phyloP scores from a whole-genome alignment of 805 yeast species.

The Metschnikowia similis region DNA sequence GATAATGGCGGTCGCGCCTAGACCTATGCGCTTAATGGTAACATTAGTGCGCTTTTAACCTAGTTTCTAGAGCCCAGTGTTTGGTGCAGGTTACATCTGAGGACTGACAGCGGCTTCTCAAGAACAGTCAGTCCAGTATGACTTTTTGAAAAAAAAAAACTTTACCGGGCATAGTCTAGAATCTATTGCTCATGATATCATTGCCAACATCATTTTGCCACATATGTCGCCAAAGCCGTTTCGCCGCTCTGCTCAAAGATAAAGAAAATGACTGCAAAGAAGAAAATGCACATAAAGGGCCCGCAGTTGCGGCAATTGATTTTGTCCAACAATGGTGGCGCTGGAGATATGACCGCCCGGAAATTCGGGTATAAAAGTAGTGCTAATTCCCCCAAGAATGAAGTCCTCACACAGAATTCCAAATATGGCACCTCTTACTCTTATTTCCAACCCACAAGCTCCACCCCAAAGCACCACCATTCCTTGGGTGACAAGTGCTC shows the following conservation, averaged over 20 bases:
- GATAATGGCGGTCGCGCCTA: background rate
- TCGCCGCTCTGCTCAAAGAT: background rate
- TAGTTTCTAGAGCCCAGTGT: background rate
- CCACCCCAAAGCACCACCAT: constrained; percentile 1
- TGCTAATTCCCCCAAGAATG: too few species aligned
- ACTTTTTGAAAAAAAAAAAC: too few species aligned
- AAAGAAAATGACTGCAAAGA: background rate
- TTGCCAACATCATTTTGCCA: background rate
- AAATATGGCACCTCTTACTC: constrained; percentile 8
- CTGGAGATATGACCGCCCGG: background rate
- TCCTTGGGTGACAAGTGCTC: constrained; percentile 15
- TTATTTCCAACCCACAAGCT: constrained; percentile 20
- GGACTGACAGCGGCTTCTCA: background rate
- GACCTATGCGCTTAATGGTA: constrained; percentile 18
- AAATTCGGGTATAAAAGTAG: background rate
- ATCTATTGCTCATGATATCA: background rate
- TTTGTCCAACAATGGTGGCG: background rate
- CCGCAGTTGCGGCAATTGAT: constrained; percentile 4
- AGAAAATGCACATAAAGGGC: constrained; percentile 6
- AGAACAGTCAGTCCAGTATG: background rate
- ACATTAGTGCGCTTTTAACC: constrained; percentile 13
- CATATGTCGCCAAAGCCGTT: background rate
- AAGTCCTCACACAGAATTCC: background rate
- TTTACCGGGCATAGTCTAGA: background rate
- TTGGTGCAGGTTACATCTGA: background rate